Conservation (phyloP, 2,329 filamentous ascomycete genomes). For the Neonectria punicea region DNA sequence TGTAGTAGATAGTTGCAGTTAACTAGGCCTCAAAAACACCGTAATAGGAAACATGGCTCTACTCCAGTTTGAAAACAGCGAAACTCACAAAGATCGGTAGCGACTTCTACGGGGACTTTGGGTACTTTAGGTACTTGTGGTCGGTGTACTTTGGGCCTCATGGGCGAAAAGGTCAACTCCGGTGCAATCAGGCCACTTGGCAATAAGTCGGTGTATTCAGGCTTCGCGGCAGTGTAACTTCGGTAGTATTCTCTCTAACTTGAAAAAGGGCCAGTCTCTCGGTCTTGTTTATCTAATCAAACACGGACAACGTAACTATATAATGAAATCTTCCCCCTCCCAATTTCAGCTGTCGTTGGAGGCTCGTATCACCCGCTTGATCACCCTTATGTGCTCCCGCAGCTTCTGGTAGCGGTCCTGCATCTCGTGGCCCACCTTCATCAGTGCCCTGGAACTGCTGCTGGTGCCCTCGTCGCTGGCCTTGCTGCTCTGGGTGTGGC, state of each 20-base stretch:
- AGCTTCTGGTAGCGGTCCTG: not conserved
- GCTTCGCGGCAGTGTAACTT: not conserved
- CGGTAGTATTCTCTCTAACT: not conserved
- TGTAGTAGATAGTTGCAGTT: not conserved
- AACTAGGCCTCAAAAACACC: not conserved
- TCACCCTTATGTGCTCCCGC: not conserved
- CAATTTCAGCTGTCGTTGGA: not conserved
- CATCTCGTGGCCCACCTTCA: constrained; percentile 1
- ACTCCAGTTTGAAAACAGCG: not conserved
- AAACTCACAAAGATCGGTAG: not conserved
- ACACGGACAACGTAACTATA: not conserved
- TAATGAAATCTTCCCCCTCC: not conserved
- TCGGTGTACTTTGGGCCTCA: not conserved
- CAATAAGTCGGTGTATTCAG: not conserved
- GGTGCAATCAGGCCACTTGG: not conserved
- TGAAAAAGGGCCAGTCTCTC: not conserved
- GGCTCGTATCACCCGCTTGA: constrained; percentile 1
- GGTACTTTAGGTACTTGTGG: too few relatives aligned
- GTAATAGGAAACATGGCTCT: not conserved
- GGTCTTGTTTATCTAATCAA: not conserved
- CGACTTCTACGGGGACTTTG: not conserved
- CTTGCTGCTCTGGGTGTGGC: not conserved
- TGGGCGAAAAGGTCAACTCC: not conserved
- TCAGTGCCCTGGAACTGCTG: not conserved
- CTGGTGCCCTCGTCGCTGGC: not conserved